Percentiles rank a stretch among this genome's conserved stretches.
These are phyloP conservation scores for Brassica rapa DNA, from an alignment of 345 rosid genomes.

Conservation along the genomic window DNA sequence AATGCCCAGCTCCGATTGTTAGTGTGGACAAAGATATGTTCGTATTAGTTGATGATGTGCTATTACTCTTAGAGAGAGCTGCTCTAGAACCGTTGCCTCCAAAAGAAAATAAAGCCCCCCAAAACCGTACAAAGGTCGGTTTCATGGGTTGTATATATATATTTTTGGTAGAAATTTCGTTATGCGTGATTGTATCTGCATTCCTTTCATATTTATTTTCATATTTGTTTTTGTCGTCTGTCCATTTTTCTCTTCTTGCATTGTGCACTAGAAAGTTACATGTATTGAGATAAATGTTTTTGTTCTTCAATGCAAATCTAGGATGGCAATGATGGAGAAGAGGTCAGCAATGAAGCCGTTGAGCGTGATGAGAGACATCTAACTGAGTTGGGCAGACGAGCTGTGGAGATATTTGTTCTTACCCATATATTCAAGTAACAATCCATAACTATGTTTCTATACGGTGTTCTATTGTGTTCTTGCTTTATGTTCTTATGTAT, in stretches of 20 bases:
- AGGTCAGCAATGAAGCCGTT: conserved; percentile 71
- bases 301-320: conserved; percentile 39
- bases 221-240: not conserved
- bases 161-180: not conserved
- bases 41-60: conserved; percentile 88
- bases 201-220: not conserved
- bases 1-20: conserved; percentile 82
- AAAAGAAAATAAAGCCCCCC: conserved; percentile 90
- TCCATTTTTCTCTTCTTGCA: not conserved
- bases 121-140: conserved; percentile 84
- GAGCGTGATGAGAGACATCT: conserved; percentile 90
- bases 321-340: conserved; percentile 91
- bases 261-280: conserved; percentile 3
- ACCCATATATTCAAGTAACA: conserved; percentile 88
- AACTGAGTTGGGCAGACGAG: conserved; percentile 86
- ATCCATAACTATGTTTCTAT: conserved; percentile 9
- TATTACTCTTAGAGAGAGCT: conserved; percentile 75
- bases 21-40: conserved; percentile 79
- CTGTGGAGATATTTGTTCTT: conserved; percentile 92
- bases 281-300: conserved; percentile 1
- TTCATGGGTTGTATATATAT: not conserved
- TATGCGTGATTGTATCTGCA: not conserved
- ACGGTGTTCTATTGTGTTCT: not conserved
- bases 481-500: conserved; percentile 12
- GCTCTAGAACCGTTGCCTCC: conserved; percentile 90